phyloP scores from a whole-genome alignment of 1,284 basidiomycete species.

The Tilletiopsis washingtonensis region DNA sequence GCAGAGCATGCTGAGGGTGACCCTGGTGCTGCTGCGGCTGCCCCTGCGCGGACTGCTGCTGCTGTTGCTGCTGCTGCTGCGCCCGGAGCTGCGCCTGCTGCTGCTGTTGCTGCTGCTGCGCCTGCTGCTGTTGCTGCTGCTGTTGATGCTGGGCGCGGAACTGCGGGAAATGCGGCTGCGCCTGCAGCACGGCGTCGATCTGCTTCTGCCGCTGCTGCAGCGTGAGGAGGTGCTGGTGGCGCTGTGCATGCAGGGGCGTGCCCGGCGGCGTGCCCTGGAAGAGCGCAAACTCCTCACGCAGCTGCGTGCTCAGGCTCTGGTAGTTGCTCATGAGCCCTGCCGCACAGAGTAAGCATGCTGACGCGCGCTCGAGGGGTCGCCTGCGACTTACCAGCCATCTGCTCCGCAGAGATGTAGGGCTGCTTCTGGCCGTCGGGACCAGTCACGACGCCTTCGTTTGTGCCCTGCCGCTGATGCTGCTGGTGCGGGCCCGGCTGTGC shows the following conservation, averaged over 20 bases:
- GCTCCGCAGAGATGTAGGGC: too few species aligned
- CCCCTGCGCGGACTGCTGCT: background rate
- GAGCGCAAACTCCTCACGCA: too few species aligned
- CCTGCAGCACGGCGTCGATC: conserved; percentile 1
- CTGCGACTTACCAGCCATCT: too few species aligned
- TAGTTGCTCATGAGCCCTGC: too few species aligned
- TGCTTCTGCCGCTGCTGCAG: background rate
- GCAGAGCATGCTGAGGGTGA: conserved; percentile 20
- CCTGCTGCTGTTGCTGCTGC: too few species aligned
- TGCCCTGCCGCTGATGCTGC: background rate
- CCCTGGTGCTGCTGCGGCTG: background rate
- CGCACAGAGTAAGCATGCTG: too few species aligned
- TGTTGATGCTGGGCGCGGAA: conserved; percentile 11
- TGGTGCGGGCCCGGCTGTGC: background rate
- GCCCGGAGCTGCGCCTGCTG: background rate
- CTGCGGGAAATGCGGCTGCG: conserved; percentile 12
- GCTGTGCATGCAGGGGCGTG: background rate
- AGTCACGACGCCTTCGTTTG: background rate
- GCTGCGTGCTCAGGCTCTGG: too few species aligned
- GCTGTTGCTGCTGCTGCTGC: background rate
- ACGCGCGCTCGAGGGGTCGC: too few species aligned
- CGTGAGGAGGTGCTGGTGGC: background rate
- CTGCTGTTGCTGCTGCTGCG: too few species aligned
- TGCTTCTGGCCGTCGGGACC: too few species aligned
- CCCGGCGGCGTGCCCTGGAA: background rate